Conservation (phyloP, 495 filamentous ascomycete genomes). For the Letharia columbiana region DNA sequence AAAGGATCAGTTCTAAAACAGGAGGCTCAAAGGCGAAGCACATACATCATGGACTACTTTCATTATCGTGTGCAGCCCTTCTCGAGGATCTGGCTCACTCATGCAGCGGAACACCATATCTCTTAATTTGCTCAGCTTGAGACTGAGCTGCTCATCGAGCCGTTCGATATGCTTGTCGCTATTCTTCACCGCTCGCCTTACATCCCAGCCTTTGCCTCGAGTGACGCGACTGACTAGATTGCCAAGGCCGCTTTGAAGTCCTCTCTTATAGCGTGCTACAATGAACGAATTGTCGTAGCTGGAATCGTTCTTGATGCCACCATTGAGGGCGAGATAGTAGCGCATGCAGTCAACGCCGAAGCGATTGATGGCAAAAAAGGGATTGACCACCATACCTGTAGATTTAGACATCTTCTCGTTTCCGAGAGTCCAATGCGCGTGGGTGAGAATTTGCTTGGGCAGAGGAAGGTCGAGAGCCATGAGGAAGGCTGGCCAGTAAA, state of each 20-base stretch:
- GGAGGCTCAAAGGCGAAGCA: background rate
- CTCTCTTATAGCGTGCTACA: slow-evolving; percentile 66
- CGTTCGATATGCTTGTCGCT: slow-evolving; percentile 5
- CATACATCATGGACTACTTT: slow-evolving; percentile 47
- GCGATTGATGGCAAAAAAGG: slow-evolving; percentile 81
- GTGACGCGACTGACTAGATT: slow-evolving; percentile 67
- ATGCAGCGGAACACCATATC: slow-evolving; percentile 46
- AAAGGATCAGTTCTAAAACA: slow-evolving; percentile 14
- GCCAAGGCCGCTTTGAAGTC: slow-evolving; percentile 63
- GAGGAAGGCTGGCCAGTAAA: slow-evolving; percentile 97
- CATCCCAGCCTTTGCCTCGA: slow-evolving; percentile 56
- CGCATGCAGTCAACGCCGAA: slow-evolving; percentile 84
- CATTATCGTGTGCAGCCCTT: slow-evolving; percentile 60
- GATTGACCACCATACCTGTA: slow-evolving; percentile 89
- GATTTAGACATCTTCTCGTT: slow-evolving; percentile 92
- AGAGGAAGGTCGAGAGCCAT: slow-evolving; percentile 77
- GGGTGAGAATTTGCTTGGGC: slow-evolving; percentile 75
- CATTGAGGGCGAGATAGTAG: slow-evolving; percentile 74
- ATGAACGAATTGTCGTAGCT: slow-evolving; percentile 77
- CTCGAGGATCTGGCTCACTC: slow-evolving; percentile 53
- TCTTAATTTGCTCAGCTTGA: slow-evolving; percentile 32
- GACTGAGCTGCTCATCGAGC: slow-evolving; percentile 13
- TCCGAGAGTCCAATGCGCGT: slow-evolving; percentile 92
- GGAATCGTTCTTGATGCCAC: slow-evolving; percentile 63
- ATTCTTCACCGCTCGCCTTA: slow-evolving; percentile 31